phyloP scores from a whole-genome alignment of 305 asterid species.

The Fraxinus greggii region DNA sequence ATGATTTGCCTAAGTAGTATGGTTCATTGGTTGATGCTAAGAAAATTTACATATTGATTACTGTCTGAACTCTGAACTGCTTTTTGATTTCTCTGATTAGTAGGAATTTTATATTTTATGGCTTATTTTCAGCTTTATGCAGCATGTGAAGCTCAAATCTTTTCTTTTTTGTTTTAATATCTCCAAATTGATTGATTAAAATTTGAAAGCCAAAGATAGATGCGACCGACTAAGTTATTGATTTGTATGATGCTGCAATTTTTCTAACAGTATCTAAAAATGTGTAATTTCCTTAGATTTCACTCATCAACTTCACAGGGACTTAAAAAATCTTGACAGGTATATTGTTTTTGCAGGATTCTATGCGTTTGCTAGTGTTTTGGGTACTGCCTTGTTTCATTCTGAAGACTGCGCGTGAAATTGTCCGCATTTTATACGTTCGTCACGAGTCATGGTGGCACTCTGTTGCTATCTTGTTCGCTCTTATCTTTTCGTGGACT shows the following conservation, averaged over 20 bases:
- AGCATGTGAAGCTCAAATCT: neutral
- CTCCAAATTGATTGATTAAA: neutral
- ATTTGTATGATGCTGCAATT: neutral
- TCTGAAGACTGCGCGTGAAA: slow-evolving; percentile 64
- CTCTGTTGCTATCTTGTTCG: slow-evolving; percentile 47
- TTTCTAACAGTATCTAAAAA: neutral
- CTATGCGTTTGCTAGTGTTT: slow-evolving; percentile 50
- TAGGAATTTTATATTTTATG: neutral
- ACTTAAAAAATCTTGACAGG: neutral
- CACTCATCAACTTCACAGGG: neutral
- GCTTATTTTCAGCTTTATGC: slow-evolving; percentile 8
- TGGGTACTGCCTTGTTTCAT: slow-evolving; percentile 69
- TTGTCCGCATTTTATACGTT: slow-evolving; percentile 55
- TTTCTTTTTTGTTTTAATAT: neutral
- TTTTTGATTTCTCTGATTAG: neutral
- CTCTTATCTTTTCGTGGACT: slow-evolving; percentile 63
- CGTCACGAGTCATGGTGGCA: slow-evolving; percentile 72
- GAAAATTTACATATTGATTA: neutral
- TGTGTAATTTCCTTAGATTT: neutral
- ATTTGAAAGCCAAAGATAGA: neutral
- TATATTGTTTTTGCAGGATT: slow-evolving; percentile 49
- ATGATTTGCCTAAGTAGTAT: neutral
- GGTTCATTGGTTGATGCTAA: neutral
- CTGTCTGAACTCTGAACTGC: neutral
- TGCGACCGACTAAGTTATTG: neutral